Percentiles rank a stretch among this genome's conserved stretches.
Conservation (phyloP, 129 eudicot species). For the Saposhnikovia divaricata region DNA sequence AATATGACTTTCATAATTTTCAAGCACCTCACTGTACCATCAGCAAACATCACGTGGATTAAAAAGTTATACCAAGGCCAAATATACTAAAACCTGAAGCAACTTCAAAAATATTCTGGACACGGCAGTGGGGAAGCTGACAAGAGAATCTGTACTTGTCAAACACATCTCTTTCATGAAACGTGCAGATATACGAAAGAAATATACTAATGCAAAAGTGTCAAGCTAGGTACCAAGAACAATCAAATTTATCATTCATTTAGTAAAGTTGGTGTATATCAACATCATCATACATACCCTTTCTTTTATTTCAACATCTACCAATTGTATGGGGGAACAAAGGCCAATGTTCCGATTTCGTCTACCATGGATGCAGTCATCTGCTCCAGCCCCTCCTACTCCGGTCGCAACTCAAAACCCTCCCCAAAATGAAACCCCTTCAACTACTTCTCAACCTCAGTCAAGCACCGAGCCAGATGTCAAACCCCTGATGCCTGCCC, state of each 20-base stretch:
- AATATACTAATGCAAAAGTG: not conserved
- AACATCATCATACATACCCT: conserved; percentile 11
- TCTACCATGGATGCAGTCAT: conserved; percentile 42
- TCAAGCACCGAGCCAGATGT: not conserved
- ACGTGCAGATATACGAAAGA: conserved; percentile 3
- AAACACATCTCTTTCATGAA: conserved; percentile 16
- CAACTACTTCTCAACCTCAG: conserved; percentile 14
- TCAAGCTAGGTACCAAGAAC: conserved; percentile 27
- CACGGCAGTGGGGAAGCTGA: conserved; percentile 27
- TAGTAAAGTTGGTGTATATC: conserved; percentile 8
- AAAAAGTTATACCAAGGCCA: not conserved
- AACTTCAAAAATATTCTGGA: conserved; percentile 30
- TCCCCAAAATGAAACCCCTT: conserved; percentile 2
- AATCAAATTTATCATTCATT: conserved; percentile 18
- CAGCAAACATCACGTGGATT: not conserved
- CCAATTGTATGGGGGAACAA: conserved; percentile 46
- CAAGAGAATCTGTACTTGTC: not conserved
- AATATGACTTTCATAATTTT: no score
- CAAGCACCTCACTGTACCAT: not conserved
- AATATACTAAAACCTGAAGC: conserved; percentile 10
- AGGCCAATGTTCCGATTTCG: conserved; percentile 55
- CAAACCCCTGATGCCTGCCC: not conserved
- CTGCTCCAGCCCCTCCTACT: conserved; percentile 25
- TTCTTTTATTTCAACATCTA: conserved; percentile 1
- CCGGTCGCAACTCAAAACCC: not conserved